Evolutionary conservation across 257 asterid species (phyloP), one percentile per base, ranked within the genome.

Genomic region (Orobanche coerulescens): DNA sequence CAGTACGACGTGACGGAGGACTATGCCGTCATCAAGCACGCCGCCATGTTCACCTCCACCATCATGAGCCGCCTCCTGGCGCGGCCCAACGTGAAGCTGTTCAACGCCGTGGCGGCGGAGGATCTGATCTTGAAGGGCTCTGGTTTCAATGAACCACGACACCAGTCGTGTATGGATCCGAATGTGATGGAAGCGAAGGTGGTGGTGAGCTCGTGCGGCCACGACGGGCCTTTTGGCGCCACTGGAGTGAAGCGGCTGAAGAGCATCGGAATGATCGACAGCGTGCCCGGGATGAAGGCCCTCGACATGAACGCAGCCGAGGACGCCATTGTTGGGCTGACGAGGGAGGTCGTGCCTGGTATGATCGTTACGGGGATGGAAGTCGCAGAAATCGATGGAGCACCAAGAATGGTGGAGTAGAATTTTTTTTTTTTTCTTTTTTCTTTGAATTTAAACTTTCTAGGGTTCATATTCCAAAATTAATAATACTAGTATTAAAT

Each of bases 291-390:
- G 30, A 90, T 89, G 97, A 89, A 86, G 72, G 97, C 97, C 20
- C 82, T 90, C 16, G 97, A 90, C 73, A 90, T 90, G 97, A 90
- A 90, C 69, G 22, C 92, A 1, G 97, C 95, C 1, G 97, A 90
- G 77, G 97, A 90, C 52, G 97, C 94, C 13, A 90, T 90, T 15
- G 97, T 90, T 16, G 78, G 77, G 72, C 88, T 84, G 4, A 90
- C 97, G 0, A 75, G 97, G 64, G 97, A 90, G 72, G 65, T 90
- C 12, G 97, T 90, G 0, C 97, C 97, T 0, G 97, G 97, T 4
- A 90, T 90, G 97, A 90, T 90, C 16, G 95, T 90, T 1, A 87
- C 97, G 1, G 97, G 97, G 20, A 90, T 90, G 97, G 97, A 90
- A 69, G 97, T 90, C 31, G 97, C 97, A 0, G 97, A 90, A 37